phyloP scores from a whole-genome alignment of 768 basidiomycete genomes.

The Leccinum aurantiacum region DNA sequence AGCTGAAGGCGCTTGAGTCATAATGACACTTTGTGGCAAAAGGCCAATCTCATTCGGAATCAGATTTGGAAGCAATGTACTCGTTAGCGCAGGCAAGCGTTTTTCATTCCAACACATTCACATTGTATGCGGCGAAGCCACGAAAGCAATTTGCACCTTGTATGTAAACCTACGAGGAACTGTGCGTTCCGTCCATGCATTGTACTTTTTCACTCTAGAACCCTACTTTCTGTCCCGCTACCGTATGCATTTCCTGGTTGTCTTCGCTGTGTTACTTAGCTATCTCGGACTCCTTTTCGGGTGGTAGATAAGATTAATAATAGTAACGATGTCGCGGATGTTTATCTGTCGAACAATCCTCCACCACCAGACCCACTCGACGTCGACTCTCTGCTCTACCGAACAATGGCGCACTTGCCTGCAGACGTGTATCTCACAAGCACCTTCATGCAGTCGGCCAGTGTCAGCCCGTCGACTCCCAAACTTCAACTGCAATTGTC shows the following conservation, averaged over 20 bases:
- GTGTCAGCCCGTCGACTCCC: conserved; percentile 33
- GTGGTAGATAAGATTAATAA: conserved; percentile 13
- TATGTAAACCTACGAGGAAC: conserved; percentile 32
- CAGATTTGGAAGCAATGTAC: conserved; percentile 29
- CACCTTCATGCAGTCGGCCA: conserved; percentile 35
- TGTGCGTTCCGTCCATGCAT: conserved; percentile 19
- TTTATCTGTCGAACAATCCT: conserved; percentile 19
- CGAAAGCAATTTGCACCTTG: conserved; percentile 25
- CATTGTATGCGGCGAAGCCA: conserved; percentile 30
- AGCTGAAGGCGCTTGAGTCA: conserved; percentile 53
- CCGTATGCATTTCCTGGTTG: conserved; percentile 24
- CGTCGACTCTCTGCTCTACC: conserved; percentile 7
- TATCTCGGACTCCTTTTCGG: conserved; percentile 17
- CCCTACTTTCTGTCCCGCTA: conserved; percentile 12
- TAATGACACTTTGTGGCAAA: conserved; percentile 18
- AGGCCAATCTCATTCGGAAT: conserved; percentile 10
- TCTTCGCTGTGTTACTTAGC: conserved; percentile 26
- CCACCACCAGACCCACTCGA: conserved; percentile 16
- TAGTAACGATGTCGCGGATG: neutral
- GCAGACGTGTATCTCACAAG: conserved; percentile 33
- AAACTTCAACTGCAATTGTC: conserved; percentile 35
- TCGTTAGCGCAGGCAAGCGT: conserved; percentile 23
- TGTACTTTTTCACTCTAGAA: conserved; percentile 28
- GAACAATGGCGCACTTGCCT: conserved; percentile 33
- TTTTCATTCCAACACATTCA: conserved; percentile 23